Evolutionary conservation across 352 stramenopile species (phyloP).

Genomic region (Globisporangium canariense): DNA sequence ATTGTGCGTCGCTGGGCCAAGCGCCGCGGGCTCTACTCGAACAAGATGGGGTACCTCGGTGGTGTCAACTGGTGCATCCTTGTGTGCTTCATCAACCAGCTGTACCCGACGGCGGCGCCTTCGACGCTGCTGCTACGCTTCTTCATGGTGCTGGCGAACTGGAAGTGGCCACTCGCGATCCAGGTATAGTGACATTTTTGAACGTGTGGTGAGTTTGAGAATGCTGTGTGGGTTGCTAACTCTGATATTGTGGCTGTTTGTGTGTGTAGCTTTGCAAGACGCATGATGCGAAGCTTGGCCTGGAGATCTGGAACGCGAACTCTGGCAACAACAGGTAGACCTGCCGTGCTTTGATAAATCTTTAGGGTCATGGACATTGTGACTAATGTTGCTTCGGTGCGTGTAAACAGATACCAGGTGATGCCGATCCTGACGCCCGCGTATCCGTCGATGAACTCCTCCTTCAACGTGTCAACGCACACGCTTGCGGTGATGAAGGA

Average conservation of each 20-base stretch:
- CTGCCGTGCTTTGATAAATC: neutral
- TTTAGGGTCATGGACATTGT: neutral
- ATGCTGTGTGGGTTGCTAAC: constrained; percentile 2
- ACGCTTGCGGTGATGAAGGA: constrained; percentile 94
- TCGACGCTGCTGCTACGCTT: constrained; percentile 86
- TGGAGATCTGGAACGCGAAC: constrained; percentile 90
- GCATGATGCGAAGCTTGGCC: constrained; percentile 78
- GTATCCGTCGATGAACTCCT: constrained; percentile 99
- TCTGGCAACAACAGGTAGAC: constrained; percentile 69
- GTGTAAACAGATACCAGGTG: constrained; percentile 79
- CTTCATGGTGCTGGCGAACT: constrained; percentile 89
- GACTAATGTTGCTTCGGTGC: constrained; percentile 12
- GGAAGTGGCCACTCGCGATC: constrained; percentile 90
- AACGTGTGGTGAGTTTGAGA: neutral
- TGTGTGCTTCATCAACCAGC: constrained; percentile 94
- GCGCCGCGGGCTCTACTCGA: constrained; percentile 96
- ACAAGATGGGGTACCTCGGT: constrained; percentile 98
- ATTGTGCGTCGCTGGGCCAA: constrained; percentile 89
- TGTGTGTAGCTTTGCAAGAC: constrained; percentile 71
- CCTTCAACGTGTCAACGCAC: constrained; percentile 96
- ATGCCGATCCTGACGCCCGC: constrained; percentile 99
- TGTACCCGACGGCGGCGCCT: constrained; percentile 83
- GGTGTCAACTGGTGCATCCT: constrained; percentile 99
- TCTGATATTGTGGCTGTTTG: constrained; percentile 3
- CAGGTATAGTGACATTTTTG: constrained; percentile 36